Evolutionary conservation across 768 basidiomycete genomes (phyloP), one percentile per base, ranked within the genome.

Genomic region (Boletus rubroflammeus): DNA sequence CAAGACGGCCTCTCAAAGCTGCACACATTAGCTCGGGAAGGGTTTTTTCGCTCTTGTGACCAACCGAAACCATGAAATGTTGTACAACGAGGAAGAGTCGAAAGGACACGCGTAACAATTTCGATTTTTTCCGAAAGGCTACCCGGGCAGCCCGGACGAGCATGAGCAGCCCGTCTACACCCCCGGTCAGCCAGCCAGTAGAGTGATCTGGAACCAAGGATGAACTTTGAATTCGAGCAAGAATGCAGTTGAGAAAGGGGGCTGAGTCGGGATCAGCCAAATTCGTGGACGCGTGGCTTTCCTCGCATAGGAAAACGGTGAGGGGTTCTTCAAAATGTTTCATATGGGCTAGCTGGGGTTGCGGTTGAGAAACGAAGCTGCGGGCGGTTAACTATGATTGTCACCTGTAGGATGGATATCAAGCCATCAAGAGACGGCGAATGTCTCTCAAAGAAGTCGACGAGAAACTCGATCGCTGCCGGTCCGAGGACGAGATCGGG

Each of bases 241-340:
- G 64, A 4, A 81, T 48, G 11, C 66, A 64, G 32, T 77, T 66
- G 21, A 78, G 71, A 62, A 75, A 78, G 59, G 52, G 52, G 29
- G 45, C 63, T 21, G 61, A 74, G 56, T 51, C 35, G 7, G 59
- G 55, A 17, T 63, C 49, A 21, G 53, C 44, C 26, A 73, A 54
- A 17, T 51, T 26, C 19, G 26, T 25, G 46, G 51, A 59, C 11
- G 43, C 17, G 9, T 60, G 29, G 21, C 3, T 43, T 39, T 50
- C 53, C 10, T 59, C 62, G 47, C 60, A 5, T 34, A 62, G 50
- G 51, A 69, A 41, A 8, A 77, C 46, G 3, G 79, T 75, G 14
- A 88, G 67, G 0, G 84, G 82, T 25, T 88, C 81, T 26, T 77
- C 76, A 58, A 88, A 89, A 66, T 92, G 89, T 56, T 86, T 86